Evolutionary conservation across 1,139 yeast species (phyloP).

Genomic region (Scheffersomyces parashehatae): DNA sequence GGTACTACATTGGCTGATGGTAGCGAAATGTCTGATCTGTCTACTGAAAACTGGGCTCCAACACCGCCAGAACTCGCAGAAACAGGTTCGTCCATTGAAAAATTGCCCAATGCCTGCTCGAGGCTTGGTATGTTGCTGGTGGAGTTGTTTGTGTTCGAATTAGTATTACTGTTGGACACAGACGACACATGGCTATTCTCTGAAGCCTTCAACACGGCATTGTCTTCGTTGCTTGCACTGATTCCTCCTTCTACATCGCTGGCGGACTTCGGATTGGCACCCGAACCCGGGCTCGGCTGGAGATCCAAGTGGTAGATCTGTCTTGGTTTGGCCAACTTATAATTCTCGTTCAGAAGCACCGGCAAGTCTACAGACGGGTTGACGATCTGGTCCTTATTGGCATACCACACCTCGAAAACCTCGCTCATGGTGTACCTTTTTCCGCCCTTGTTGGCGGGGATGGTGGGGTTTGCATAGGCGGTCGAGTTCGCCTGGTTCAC

Average conservation of each 20-base stretch:
- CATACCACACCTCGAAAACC: conserved; percentile 54
- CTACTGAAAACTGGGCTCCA: not conserved
- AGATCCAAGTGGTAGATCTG: conserved; percentile 42
- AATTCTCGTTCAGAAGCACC: conserved; percentile 29
- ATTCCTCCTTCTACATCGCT: too few species aligned
- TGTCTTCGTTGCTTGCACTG: not conserved
- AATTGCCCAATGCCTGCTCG: not conserved
- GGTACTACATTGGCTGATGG: conserved; percentile 1
- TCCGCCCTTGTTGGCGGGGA: conserved; percentile 41
- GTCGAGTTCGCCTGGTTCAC: too few species aligned
- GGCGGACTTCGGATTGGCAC: not conserved
- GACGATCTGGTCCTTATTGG: conserved; percentile 40
- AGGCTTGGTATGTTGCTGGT: not conserved
- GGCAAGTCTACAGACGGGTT: conserved; percentile 22
- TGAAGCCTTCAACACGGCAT: not conserved
- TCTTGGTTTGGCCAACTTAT: conserved; percentile 29
- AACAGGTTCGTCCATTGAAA: not conserved
- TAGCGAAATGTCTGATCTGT: not conserved
- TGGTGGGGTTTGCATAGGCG: conserved; percentile 13
- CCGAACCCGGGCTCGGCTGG: conserved; percentile 11
- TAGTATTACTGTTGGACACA: not conserved
- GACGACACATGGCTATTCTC: not conserved
- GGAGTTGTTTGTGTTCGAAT: not conserved
- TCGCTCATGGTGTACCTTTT: conserved; percentile 52
- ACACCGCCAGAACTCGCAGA: not conserved